phyloP scores from a whole-genome alignment of 768 basidiomycete genomes.

The Russula compacta region DNA sequence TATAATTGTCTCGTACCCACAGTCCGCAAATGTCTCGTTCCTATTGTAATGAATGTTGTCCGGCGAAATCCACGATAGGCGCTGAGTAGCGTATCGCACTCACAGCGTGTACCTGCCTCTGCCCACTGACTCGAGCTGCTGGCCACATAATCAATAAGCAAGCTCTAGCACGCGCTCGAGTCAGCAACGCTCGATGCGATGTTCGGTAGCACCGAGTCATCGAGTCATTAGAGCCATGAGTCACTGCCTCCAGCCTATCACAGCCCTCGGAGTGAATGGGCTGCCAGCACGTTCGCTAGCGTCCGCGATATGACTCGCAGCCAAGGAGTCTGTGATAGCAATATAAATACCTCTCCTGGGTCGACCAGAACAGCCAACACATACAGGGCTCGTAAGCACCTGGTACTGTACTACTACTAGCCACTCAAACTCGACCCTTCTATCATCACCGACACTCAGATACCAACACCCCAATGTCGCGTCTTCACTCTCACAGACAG shows the following conservation, averaged over 20 bases:
- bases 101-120: too few species aligned
- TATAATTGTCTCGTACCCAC: too few species aligned
- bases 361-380: background rate
- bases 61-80: too few species aligned
- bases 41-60: too few species aligned
- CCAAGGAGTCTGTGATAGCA: background rate
- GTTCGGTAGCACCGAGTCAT: background rate
- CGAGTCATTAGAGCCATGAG: background rate
- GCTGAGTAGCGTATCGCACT: too few species aligned
- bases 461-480: constrained; percentile 5
- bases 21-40: too few species aligned
- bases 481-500: background rate
- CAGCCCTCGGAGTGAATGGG: background rate
- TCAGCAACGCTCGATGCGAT: background rate
- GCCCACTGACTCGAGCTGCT: background rate
- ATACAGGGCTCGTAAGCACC: background rate
- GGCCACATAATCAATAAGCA: too few species aligned
- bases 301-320: constrained; percentile 8
- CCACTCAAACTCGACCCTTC: background rate
- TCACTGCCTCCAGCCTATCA: background rate
- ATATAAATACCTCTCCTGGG: background rate
- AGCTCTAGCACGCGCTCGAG: background rate
- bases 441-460: background rate
- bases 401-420: background rate
- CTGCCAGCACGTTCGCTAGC: background rate